Evolutionary conservation across 78 protist genomes (phyloP), one percentile per base, ranked within the genome.

Genomic region (Diacronema lutheri): DNA sequence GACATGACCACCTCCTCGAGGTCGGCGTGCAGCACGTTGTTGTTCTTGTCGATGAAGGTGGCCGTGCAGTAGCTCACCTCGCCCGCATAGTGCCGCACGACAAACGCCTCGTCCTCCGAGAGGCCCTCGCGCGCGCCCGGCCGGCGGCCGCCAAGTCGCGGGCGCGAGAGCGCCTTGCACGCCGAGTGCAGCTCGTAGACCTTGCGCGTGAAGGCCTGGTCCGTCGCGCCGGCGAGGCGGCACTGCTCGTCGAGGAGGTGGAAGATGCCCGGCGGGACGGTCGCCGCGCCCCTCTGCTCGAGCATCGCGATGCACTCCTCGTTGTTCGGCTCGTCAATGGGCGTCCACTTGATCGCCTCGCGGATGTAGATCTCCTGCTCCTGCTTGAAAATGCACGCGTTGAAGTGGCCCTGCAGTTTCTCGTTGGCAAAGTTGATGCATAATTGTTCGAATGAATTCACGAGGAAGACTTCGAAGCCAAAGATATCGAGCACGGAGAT

Each of bases 361-460:
- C 74, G 72, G 33, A 68, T 0, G 38, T 81, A 81, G 37, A 68
- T 66, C 33, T 81, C 85, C 88, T 95, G 97, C 89, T 96, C 98
- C 68, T 93, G 85, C 58, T 84, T 84, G 83, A 95, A 92, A n/a
- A 92, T 84, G 35, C 86, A 60, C 37, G 71, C 76, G 60, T 80
- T 89, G 86, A 94, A 95, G 64, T 87, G 89, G 62, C 81, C 86
- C 79, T 96, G 98, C 61, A 94, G 85, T 68, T 78, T 90, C 69
- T 92, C 96, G 83, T 93, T 93, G 25, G 94, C 92, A 46, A 93
- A 91, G 64, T 92, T 93, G 76, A 94, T 95, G 78, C 98, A 95
- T 56, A 95, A 90, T 74, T 95, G 97, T 83, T 95, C 96, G 79
- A 95, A 93, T 23, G 92, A 88, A 86, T 95, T 95, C 19, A 13